Conservation (phyloP, 148 eudicot genomes). For the Suaeda aralocaspica region DNA sequence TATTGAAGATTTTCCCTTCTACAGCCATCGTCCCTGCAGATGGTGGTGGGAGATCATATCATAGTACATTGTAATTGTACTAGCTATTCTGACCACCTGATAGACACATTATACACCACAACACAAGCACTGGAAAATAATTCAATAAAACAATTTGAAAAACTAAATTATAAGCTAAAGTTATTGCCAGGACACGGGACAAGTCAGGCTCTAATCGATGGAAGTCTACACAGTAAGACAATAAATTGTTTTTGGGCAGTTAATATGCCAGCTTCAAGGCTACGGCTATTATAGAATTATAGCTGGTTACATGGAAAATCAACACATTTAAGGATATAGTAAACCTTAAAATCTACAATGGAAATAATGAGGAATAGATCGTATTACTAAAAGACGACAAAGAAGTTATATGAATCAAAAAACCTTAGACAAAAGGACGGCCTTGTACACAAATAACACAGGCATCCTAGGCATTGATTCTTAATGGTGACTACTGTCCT, state of each 20-base stretch:
- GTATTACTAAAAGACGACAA: neutral
- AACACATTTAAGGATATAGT: neutral
- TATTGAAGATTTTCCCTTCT: conserved; percentile 69
- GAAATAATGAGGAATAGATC: too few species aligned
- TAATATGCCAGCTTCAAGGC: neutral
- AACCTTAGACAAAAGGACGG: neutral
- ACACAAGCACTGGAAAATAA: neutral
- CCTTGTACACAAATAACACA: neutral
- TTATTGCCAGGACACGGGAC: neutral
- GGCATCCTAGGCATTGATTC: too few species aligned
- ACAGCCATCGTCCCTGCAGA: conserved; percentile 57
- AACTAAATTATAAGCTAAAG: conserved; percentile 1
- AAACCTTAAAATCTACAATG: neutral
- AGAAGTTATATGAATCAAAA: neutral
- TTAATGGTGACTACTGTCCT: too few species aligned
- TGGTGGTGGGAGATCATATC: neutral
- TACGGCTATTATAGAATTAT: neutral
- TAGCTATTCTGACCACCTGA: neutral
- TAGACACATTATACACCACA: conserved; percentile 1
- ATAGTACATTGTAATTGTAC: neutral
- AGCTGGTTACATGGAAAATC: neutral
- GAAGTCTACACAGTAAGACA: neutral
- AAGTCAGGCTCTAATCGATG: neutral
- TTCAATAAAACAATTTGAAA: neutral
- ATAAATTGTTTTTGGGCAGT: neutral